Percentiles rank a stretch among this genome's conserved stretches.
Conservation (phyloP, 306 rosid genomes). For the Prunus fruticosa region DNA sequence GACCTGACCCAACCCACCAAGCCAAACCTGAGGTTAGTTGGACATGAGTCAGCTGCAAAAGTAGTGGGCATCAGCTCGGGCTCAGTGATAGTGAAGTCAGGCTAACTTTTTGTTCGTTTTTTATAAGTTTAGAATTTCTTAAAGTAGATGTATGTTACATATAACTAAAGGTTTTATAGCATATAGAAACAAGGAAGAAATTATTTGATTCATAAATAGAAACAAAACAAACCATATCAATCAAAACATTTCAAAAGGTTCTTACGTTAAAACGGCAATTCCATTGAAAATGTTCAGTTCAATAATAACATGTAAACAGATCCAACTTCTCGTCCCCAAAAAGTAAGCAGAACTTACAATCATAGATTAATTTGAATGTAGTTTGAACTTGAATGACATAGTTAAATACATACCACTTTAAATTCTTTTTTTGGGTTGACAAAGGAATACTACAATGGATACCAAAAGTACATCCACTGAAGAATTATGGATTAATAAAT, state of each 20-base stretch:
- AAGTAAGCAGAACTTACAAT: conserved; percentile 4
- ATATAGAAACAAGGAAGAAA: not conserved
- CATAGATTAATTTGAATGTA: conserved; percentile 9
- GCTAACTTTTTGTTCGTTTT: not conserved
- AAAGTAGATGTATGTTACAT: not conserved
- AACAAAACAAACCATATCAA: not conserved
- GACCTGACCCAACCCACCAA: not conserved
- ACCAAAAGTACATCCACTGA: not conserved
- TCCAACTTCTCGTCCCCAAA: conserved; percentile 15
- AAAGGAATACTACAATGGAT: not conserved
- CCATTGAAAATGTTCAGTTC: not conserved
- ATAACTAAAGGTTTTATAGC: too few relatives aligned
- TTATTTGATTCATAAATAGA: too few relatives aligned
- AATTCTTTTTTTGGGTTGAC: too few relatives aligned
- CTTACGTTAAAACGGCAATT: not conserved
- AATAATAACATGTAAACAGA: conserved; percentile 9
- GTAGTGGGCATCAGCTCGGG: not conserved
- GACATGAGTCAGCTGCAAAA: too few relatives aligned
- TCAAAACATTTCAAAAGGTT: not conserved
- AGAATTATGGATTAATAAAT: not conserved
- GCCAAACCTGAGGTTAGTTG: too few relatives aligned
- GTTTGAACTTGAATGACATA: not conserved
- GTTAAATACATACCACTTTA: not conserved
- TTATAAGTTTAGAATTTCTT: not conserved
- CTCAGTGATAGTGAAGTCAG: not conserved